phyloP scores from a whole-genome alignment of 805 yeast genomes.

The Candida qinlingensis region DNA sequence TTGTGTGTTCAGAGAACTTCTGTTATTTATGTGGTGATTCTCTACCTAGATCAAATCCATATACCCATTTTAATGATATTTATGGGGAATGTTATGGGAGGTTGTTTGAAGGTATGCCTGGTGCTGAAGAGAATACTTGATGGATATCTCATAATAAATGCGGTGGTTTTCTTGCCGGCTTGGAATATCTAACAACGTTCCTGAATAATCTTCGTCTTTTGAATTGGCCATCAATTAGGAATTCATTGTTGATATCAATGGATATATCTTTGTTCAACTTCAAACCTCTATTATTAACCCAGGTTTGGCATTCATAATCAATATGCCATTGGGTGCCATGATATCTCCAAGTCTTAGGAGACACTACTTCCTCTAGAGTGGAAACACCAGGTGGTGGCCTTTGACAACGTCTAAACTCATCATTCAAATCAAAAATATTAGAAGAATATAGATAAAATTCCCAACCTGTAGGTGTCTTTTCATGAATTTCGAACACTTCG shows the following conservation, averaged over 20 bases:
- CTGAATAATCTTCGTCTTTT: conserved; percentile 55
- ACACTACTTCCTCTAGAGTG: conserved; percentile 46
- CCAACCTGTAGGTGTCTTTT: conserved; percentile 61
- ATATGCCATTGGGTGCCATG: conserved; percentile 55
- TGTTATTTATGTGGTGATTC: conserved; percentile 50
- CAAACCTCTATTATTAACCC: conserved; percentile 46
- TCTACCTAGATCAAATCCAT: conserved; percentile 38
- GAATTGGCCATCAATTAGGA: conserved; percentile 39
- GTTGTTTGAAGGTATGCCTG: conserved; percentile 49
- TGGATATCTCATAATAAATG: conserved; percentile 10
- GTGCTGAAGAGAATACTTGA: conserved; percentile 19
- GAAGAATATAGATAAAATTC: conserved; percentile 52
- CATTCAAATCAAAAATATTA: conserved; percentile 46
- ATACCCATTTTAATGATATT: conserved; percentile 44
- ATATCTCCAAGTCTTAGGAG: conserved; percentile 76
- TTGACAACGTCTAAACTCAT: conserved; percentile 39
- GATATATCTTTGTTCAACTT: conserved; percentile 18
- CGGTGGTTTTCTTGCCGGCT: conserved; percentile 31
- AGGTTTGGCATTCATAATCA: conserved; percentile 47
- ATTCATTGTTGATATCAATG: conserved; percentile 43
- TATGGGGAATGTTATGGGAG: conserved; percentile 40
- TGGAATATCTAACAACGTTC: conserved; percentile 43
- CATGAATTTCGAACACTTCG: conserved; percentile 68
- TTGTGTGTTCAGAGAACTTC: conserved; percentile 41
- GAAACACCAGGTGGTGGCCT: conserved; percentile 63